Base-by-base conservation (phyloP, 352 stramenopile species). In the Aphanomyces astaci region DNA sequence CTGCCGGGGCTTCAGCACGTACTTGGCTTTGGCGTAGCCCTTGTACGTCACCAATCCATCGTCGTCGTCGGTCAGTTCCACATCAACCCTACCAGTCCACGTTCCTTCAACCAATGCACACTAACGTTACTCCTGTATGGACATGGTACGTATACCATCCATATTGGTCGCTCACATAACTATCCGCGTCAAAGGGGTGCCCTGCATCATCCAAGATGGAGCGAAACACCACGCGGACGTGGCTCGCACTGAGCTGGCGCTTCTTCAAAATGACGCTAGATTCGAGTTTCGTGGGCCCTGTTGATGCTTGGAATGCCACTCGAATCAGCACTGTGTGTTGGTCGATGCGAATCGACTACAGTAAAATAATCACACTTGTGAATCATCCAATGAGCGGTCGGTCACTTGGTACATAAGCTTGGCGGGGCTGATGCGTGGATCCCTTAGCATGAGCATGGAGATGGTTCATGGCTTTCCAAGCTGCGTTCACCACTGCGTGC, bases 81-180 rank as follows among this genome's bases (percentile, higher is more conserved):
- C 15, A 15, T 43, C 36, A 15, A 43, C 15, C 36, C 36, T 43
- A 15, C 36, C 36, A n/a, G 36, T 15, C 36, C 7, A 43, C 7
- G 36, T 43, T 15, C 36, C 7, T 43, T 43, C 7, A 7, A 43
- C 7, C 36, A 15, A 15, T 15, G 36, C 15, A 7, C 36, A 15
- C 15, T 7, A 43, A 7, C 36, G 15, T 15, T 7, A 43, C 7
- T 43, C 36, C n/a, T n/a, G n/a, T n/a, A n/a, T n/a, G n/a, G n/a
- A n/a, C n/a, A n/a, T n/a, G n/a, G n/a, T n/a, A n/a, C n/a, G n/a
- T n/a, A 36, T 53, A 65, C 56, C 56, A 65, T 2, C 36, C 56
- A 31, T 53, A 48, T 24, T 53, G 32, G 39, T 65, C 40, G 39
- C 39, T 54, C 15, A 65, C 56, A 51, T 28, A 65, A 25, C 36